These are phyloP conservation scores for Neurospora sp. DNA, from an alignment of 495 filamentous ascomycete species.

Conservation along the genomic window DNA sequence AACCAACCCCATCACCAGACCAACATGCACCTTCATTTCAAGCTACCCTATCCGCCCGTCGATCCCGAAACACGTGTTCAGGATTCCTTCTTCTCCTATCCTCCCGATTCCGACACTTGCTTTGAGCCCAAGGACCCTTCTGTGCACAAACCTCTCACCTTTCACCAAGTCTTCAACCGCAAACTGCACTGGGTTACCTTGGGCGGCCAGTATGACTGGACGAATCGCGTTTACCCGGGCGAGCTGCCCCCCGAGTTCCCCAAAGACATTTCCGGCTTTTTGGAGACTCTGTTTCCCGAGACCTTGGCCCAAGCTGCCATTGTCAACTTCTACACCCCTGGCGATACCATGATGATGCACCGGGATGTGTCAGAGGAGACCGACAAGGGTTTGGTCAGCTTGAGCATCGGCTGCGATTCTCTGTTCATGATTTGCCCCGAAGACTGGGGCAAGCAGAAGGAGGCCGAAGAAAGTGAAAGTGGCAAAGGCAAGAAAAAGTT, in stretches of 20 bases:
- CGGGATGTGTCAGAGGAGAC: slow-evolving; percentile 81
- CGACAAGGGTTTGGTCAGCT: slow-evolving; percentile 62
- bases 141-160: slow-evolving; percentile 58
- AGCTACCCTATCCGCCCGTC: slow-evolving; percentile 54
- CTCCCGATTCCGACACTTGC: slow-evolving; percentile 18
- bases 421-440: slow-evolving; percentile 59
- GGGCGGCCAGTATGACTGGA: slow-evolving; percentile 94
- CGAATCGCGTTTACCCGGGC: slow-evolving; percentile 63
- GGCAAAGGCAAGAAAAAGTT: slow-evolving; percentile 26
- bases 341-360: slow-evolving; percentile 80
- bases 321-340: slow-evolving; percentile 79
- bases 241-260: slow-evolving; percentile 64
- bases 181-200: slow-evolving; percentile 89
- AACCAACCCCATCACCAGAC: slow-evolving; percentile 65
- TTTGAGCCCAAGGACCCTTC: slow-evolving; percentile 58
- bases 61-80: slow-evolving; percentile 5
- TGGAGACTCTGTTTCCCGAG: slow-evolving; percentile 57
- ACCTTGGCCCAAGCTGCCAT: slow-evolving; percentile 79
- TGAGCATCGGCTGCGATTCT: slow-evolving; percentile 82
- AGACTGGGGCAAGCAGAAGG: slow-evolving; percentile 20
- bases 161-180: slow-evolving; percentile 55
- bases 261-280: slow-evolving; percentile 51
- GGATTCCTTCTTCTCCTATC: slow-evolving; percentile 37
- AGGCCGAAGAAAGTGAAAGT: slow-evolving; percentile 1
- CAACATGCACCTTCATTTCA: slow-evolving; percentile 76